These are phyloP conservation scores for Boletus smithii DNA, from an alignment of 1,284 basidiomycete genomes.

Conservation along the genomic window DNA sequence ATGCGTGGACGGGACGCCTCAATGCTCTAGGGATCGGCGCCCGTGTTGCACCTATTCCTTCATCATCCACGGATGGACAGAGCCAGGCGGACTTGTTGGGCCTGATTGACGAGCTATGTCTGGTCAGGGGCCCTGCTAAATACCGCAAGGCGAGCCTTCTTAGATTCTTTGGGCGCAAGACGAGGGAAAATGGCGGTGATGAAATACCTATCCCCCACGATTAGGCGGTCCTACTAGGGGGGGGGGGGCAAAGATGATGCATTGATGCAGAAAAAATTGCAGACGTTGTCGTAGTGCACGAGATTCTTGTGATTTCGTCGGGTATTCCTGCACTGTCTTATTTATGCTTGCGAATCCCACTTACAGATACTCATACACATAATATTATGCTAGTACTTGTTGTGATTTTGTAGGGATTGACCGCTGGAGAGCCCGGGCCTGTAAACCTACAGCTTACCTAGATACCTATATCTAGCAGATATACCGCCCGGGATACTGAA, in stretches of 20 bases:
- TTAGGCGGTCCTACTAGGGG: not conserved
- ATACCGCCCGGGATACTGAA: too few relatives aligned
- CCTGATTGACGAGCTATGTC: slow-evolving; percentile 25
- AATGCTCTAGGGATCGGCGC: slow-evolving; percentile 17
- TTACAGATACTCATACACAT: too few relatives aligned
- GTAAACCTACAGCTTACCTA: too few relatives aligned
- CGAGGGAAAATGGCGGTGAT: slow-evolving; percentile 6
- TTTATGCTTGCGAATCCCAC: too few relatives aligned
- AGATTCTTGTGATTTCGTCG: too few relatives aligned
- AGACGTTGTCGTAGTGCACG: too few relatives aligned
- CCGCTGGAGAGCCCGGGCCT: too few relatives aligned
- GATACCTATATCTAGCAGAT: too few relatives aligned
- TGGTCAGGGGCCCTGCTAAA: slow-evolving; percentile 24
- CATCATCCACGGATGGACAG: not conserved
- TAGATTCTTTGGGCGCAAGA: slow-evolving; percentile 18
- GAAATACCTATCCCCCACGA: not conserved
- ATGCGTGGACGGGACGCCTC: slow-evolving; percentile 14
- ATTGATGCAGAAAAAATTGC: not conserved
- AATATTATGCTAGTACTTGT: too few relatives aligned
- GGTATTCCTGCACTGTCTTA: too few relatives aligned
- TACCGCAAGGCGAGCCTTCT: slow-evolving; percentile 16
- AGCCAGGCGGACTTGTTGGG: slow-evolving; percentile 4
- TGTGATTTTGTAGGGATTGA: too few relatives aligned
- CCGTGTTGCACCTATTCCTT: slow-evolving; percentile 14
- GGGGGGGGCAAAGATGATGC: too few relatives aligned